Base-by-base conservation (phyloP, 805 yeast species). In the Candida sanyiensis region DNA sequence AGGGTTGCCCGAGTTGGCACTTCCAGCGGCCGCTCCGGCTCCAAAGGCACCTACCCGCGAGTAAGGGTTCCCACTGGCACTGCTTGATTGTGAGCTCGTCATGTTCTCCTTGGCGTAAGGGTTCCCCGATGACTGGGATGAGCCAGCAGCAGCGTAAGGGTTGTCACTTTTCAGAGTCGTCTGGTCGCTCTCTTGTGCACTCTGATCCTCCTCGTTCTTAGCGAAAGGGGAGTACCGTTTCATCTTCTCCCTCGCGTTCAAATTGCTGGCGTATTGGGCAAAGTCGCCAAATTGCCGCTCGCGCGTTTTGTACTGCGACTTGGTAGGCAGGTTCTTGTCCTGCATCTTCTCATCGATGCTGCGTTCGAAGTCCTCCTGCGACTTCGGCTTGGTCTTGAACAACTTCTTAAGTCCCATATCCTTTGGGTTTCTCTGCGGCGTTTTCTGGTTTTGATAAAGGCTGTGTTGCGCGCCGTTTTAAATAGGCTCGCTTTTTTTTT, bases 351-450 rank as follows among this genome's bases (percentile, higher is more conserved):
- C 72, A 28, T 66, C 56, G 32, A 67, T 61, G 31, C 64, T 64
- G 12, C 64, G 65, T 17, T 60, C 57, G 5, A 66, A 62, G 38
- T 65, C 65, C 50, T 73, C 78, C 36, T 55, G 44, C 37, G 67
- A 63, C 11, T 74, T 75, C 15, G 76, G 69, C 40, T 63, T 73
- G 7, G 50, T 50, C 38, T 57, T 63, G 53, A 72, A 73, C 33
- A 70, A 57, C 32, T 65, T 69, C 50, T 66, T 72, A 38, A 72
- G 45, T 12, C 77, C 78, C 79, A 72, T 73, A 22, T 11, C 43
- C 11, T 22, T 22, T n/a, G 13, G 17, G 13, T 27, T 9, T 15
- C n/a, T 9, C n/a, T 9, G 8, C 29, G n/a, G 7, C n/a, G 8
- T 8, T 15, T 27, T 15, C 17, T 15, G 7, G 13, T 27, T 27